Percentiles rank a stretch among this genome's conserved stretches.
phyloP scores from a whole-genome alignment of 2,329 filamentous ascomycete genomes.

The Sporothrix brunneoviolacea region DNA sequence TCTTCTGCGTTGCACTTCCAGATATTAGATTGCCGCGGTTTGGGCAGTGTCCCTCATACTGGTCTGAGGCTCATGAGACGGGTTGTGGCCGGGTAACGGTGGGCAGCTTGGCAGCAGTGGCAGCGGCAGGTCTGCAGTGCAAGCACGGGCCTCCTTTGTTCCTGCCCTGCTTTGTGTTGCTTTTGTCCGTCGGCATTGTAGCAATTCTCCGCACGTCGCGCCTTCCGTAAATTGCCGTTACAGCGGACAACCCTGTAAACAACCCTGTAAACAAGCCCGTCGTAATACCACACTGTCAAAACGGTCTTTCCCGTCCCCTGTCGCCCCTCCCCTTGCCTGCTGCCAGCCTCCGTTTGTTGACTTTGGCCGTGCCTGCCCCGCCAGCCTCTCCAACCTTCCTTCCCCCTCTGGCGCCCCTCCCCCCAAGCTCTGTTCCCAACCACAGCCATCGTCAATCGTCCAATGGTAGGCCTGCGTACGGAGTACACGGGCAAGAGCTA shows the following conservation, averaged over 20 bases:
- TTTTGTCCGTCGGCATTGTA: too few relatives aligned
- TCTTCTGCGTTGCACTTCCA: too few relatives aligned
- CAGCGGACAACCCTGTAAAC: slow-evolving; percentile 1
- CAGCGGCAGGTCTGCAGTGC: too few relatives aligned
- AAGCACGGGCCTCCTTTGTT: too few relatives aligned
- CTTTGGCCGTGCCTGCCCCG: slow-evolving; percentile 10
- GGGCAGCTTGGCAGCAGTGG: background rate
- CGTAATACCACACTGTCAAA: slow-evolving; percentile 1
- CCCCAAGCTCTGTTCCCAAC: slow-evolving; percentile 1
- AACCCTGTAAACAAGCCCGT: background rate
- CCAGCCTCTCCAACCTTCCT: slow-evolving; percentile 11
- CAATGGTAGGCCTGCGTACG: slow-evolving; percentile 6
- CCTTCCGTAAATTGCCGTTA: background rate
- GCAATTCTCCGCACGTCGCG: background rate
- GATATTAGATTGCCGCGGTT: background rate
- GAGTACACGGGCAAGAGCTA: slow-evolving; percentile 14
- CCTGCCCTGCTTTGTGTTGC: too few relatives aligned
- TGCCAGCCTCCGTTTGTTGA: slow-evolving; percentile 14
- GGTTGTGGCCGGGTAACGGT: slow-evolving; percentile 9
- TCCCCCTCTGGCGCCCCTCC: background rate
- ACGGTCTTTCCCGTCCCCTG: background rate
- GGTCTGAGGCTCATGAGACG: background rate
- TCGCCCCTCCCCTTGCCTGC: background rate
- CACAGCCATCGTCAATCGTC: slow-evolving; percentile 9
- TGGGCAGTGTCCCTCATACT: background rate